Base-by-base conservation (phyloP, 1,139 yeast species). In the Lodderomyces orthopsilosis region DNA sequence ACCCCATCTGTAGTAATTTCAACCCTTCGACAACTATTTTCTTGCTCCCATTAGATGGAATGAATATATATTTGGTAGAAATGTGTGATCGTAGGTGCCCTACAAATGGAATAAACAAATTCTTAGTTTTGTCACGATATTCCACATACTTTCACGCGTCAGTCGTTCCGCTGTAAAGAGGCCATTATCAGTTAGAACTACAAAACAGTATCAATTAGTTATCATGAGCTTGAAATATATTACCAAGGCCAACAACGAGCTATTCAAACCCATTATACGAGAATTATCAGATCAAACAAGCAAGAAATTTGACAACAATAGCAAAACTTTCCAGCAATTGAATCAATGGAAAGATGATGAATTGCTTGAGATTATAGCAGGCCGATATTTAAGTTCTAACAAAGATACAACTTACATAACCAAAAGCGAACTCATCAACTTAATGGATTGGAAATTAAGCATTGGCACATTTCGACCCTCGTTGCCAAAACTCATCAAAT, bases 401-500 rank as follows among this genome's bases (percentile, higher is more conserved):
- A 18, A 23, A 7, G 36, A 14, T 5, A 36, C 44, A 8, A 45
- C 62, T 6, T 66, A 67, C 63, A 43, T 75, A 9, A 62, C 63
- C 10, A 64, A 65, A 44, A 59, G 60, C 1, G 79, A 75, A 48
- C 59, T 74, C 51, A 54, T 54, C 3, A 55, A 66, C 26, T 50
- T 75, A 26, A 64, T 75, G 74, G 79, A 74, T 45, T 75, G 79
- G 79, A 75, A 75, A 45, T 61, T 75, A 37, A 70, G 75, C 21
- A 68, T 68, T 47, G 81, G 80, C 0, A 73, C 70, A 42, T 75
- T 69, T 48, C 54, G 81, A 21, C 75, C 79, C 2, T 62, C 65
- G 2, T 58, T 75, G 7, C 70, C 70, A n/a, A 70, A 69, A 43
- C 55, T 73, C 18, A 71, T 75, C 30, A 54, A 53, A 37, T 61